Conservation (phyloP, 2,329 filamentous ascomycete genomes). For the Microdochium bolleyi region DNA sequence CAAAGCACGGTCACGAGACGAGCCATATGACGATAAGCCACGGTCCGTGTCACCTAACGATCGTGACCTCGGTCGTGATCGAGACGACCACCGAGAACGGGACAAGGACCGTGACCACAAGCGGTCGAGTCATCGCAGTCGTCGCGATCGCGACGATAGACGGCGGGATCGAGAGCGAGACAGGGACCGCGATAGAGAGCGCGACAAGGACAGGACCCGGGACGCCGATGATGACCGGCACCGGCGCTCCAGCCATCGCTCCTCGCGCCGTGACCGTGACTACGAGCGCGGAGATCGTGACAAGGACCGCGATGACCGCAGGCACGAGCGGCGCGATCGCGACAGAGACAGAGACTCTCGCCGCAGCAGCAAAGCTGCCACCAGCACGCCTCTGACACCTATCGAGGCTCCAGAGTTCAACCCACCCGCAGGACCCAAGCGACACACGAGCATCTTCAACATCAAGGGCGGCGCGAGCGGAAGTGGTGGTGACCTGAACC, state of each 20-base stretch:
- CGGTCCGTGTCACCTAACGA: conserved; percentile 58
- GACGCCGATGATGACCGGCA: conserved; percentile 24
- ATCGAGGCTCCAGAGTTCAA: conserved; percentile 28
- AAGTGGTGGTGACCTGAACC: neutral
- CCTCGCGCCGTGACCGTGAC: conserved; percentile 33
- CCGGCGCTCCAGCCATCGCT: conserved; percentile 29
- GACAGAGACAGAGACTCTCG: conserved; percentile 25
- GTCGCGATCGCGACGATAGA: conserved; percentile 44
- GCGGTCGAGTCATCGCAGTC: conserved; percentile 51
- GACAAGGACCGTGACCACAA: conserved; percentile 19
- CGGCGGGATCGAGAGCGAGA: conserved; percentile 34
- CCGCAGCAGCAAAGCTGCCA: conserved; percentile 24
- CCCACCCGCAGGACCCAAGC: conserved; percentile 30
- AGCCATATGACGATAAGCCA: conserved; percentile 44
- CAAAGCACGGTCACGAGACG: conserved; percentile 26
- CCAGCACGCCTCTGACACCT: conserved; percentile 20
- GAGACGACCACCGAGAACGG: neutral
- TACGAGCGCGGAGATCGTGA: conserved; percentile 29
- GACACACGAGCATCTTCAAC: conserved; percentile 22
- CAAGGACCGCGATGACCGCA: conserved; percentile 23
- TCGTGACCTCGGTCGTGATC: conserved; percentile 14
- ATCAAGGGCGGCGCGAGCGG: conserved; percentile 23
- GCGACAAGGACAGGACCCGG: conserved; percentile 21
- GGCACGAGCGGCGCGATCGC: conserved; percentile 24
- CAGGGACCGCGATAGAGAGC: conserved; percentile 36